Base-by-base conservation (phyloP, 1,284 basidiomycete genomes). In the Ganoderma lingzhi region DNA sequence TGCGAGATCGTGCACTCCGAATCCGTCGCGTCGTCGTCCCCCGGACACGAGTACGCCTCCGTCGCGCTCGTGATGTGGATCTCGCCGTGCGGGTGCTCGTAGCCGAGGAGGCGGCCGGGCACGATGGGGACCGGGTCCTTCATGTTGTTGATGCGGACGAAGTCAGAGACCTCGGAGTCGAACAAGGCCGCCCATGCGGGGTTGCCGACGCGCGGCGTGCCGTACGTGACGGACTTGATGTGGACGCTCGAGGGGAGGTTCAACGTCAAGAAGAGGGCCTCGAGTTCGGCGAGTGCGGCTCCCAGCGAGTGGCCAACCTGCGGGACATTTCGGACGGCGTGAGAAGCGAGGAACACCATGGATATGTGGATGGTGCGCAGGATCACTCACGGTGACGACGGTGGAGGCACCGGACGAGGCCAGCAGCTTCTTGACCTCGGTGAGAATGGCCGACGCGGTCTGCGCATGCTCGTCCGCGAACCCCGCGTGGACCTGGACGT, bases 381-480 rank as follows among this genome's bases (percentile, higher is more conserved):
- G 10, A 30, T 3, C 1, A 66, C 77, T 65, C 66, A 84, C 84
- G 51, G 80, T 62, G 17, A 78, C 78, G 64, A 86, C 82, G 14
- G 76, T 77, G 14, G 72, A 79, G 0, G 82, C 78, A 9, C 78
- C 76, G 48, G 78, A 72, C 17, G 69, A n/a, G 12, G 73, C 68
- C 62, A 87, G 77, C 8, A 84, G 75, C 23, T 70, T 75, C 45
- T 82, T 76, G 35, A 83, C 81, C 42, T 82, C 79, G 6, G 76
- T 62, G 30, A 86, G 77, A 62, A 87, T 81, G 10, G 73, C 68
- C 0, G 68, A n/a, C 0, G 83, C 85, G 3, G 82, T 83, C 64
- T 77, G 66, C 6, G 81, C 83, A 67, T 88, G 87, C 63, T 83
- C 82, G 62, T 84, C 75, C 5, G 81, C 78, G 77, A 89, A 89